A percentile compares a stretch with the other conserved stretches of the same genome.
phyloP scores from a whole-genome alignment of 2,329 filamentous ascomycete species.

The Sporothrix globosa region DNA sequence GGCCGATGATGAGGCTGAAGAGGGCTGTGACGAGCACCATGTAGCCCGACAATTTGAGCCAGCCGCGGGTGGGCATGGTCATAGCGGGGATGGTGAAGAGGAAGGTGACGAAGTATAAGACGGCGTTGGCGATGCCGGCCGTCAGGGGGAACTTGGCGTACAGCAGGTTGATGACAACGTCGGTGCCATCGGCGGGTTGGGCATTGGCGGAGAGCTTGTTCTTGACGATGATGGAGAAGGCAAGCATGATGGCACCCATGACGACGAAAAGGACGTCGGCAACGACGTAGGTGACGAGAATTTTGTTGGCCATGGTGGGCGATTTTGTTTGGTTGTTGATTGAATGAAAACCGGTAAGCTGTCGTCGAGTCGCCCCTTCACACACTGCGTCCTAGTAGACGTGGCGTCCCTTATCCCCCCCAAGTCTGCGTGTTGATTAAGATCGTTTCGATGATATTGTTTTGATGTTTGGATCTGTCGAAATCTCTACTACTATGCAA shows the following conservation, averaged over 20 bases:
- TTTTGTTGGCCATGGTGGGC: constrained; percentile 56
- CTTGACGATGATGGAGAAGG: constrained; percentile 56
- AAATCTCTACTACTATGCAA: background rate
- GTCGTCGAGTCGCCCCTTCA: constrained; percentile 2
- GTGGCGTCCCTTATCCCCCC: background rate
- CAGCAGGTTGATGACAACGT: constrained; percentile 56
- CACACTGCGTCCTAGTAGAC: constrained; percentile 17
- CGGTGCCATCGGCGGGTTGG: constrained; percentile 49
- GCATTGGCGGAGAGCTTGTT: constrained; percentile 50
- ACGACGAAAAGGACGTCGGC: constrained; percentile 56
- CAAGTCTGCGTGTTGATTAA: background rate
- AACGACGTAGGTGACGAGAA: constrained; percentile 55
- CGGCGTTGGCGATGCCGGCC: constrained; percentile 71
- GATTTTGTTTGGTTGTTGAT: background rate
- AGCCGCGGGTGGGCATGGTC: constrained; percentile 66
- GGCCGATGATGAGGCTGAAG: constrained; percentile 67
- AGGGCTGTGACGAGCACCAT: constrained; percentile 63
- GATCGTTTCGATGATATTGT: background rate
- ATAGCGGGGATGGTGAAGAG: constrained; percentile 71
- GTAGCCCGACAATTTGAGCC: constrained; percentile 71
- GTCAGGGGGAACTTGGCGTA: constrained; percentile 59
- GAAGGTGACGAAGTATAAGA: constrained; percentile 72
- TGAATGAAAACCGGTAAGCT: background rate
- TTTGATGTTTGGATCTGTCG: background rate
- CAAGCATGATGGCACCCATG: constrained; percentile 59